Evolutionary conservation across 2,329 filamentous ascomycete genomes (phyloP), one percentile per base, ranked within the genome.

Genomic region (Cladosporium sp.): DNA sequence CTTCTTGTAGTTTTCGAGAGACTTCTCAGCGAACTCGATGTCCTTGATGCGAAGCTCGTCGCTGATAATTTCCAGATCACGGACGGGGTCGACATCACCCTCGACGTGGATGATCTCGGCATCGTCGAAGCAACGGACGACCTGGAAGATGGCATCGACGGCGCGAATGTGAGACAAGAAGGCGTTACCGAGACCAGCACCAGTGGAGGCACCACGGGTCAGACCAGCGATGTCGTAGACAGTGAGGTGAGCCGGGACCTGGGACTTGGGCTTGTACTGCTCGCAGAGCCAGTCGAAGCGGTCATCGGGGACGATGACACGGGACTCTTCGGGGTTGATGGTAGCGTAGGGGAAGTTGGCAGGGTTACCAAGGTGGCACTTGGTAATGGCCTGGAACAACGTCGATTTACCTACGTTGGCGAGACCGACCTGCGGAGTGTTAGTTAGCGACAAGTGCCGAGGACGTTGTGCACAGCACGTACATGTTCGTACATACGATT

Each of bases 351-450:
- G 95, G 80, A 98, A 99, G 84, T 99, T 99, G 84, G 95, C 95
- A 75, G 96, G 96, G 85, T 98, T 99, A 83, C 96, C 95, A 76
- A 99, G 90, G 72, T 89, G 88, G 82, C 91, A 97, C 86, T 97
- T 98, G 79, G 95, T 99, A 82, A 99, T 97, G 78, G 95, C 93
- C 86, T 99, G 96, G 88, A 99, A 99, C 76, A 99, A 89, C 38
- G 96, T 99, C 72, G 95, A 99, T 85, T 99, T 99, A 81, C 95
- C 95, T 75, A 99, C 96, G 82, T 99, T 99, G 81, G 95, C 95
- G 77, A 99, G 89, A 83, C 95, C 95, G 81, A 99, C 93, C 93
- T 97, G 80, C 69, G 76, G 32, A 36, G 75, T 73, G 72, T 78
- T 74, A 78, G 78, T 82, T 78, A 81, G 81, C 74, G 74, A 74